Percentiles rank a stretch among this genome's conserved stretches.
Conservation (phyloP, 2,329 filamentous ascomycete genomes). For the Penicillium italicum region DNA sequence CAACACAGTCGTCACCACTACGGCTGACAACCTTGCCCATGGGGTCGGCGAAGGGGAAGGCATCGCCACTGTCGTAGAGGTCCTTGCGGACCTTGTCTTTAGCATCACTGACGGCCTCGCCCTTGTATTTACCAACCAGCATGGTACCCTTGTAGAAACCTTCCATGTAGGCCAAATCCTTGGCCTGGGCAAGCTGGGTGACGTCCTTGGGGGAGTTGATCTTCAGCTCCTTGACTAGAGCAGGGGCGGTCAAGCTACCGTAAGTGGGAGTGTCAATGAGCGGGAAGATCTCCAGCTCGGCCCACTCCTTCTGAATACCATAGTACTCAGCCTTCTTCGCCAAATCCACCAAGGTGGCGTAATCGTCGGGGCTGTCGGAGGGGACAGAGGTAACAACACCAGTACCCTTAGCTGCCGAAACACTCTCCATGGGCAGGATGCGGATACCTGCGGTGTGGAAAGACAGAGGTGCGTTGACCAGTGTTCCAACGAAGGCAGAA, state of each 20-base stretch:
- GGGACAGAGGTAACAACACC: conserved; percentile 95
- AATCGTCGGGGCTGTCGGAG: conserved; percentile 94
- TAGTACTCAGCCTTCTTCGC: conserved; percentile 96
- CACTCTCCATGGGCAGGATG: conserved; percentile 91
- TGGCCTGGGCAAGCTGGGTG: conserved; percentile 85
- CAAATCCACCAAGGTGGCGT: conserved; percentile 80
- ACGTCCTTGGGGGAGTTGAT: conserved; percentile 95
- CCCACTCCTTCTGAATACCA: conserved; percentile 95
- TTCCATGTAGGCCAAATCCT: conserved; percentile 95
- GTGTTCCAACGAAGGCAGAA: conserved; percentile 77
- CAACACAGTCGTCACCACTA: conserved; percentile 89
- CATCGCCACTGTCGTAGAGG: conserved; percentile 71
- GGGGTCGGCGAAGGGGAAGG: conserved; percentile 91
- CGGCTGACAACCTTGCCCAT: conserved; percentile 84
- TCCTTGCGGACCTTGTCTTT: conserved; percentile 80
- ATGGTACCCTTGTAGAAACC: conserved; percentile 95
- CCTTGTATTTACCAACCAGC: conserved; percentile 81
- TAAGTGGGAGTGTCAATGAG: conserved; percentile 87
- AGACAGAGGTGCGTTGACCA: conserved; percentile 85
- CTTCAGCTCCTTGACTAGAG: conserved; percentile 86
- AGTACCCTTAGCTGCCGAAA: conserved; percentile 89
- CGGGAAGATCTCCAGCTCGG: conserved; percentile 80
- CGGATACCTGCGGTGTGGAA: conserved; percentile 77
- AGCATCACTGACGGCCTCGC: conserved; percentile 77
- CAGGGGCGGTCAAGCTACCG: conserved; percentile 77